phyloP scores from a whole-genome alignment of 805 yeast species.

The Candida insectalens region DNA sequence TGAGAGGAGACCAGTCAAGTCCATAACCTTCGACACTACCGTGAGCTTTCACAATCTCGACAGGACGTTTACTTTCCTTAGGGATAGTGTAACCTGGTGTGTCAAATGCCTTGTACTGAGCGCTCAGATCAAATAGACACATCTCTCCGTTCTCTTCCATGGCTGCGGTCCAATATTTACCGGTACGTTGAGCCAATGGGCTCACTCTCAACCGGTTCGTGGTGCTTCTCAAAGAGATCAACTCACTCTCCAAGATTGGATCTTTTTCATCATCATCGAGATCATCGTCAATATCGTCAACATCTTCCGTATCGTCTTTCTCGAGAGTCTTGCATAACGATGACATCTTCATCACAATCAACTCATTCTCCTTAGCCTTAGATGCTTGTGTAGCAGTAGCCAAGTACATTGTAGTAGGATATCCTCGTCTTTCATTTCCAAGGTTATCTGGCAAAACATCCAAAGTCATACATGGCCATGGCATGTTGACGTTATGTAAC shows the following conservation, averaged over 20 bases:
- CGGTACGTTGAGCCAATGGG: constrained; percentile 64
- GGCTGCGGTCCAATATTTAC: constrained; percentile 80
- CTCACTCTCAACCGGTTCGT: constrained; percentile 84
- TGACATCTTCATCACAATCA: constrained; percentile 74
- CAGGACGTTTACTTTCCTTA: constrained; percentile 67
- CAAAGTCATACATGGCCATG: constrained; percentile 95
- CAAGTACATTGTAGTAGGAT: constrained; percentile 78
- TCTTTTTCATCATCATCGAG: constrained; percentile 60
- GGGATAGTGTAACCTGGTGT: constrained; percentile 80
- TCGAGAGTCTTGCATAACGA: constrained; percentile 78
- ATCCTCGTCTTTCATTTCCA: constrained; percentile 82
- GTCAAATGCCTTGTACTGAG: constrained; percentile 77
- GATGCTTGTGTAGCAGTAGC: constrained; percentile 94
- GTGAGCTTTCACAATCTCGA: constrained; percentile 73
- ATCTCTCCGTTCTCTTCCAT: constrained; percentile 90
- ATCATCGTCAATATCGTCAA: constrained; percentile 62
- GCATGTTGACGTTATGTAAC: constrained; percentile 87
- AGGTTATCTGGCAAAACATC: constrained; percentile 80
- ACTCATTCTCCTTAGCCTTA: constrained; percentile 78
- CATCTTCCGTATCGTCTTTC: constrained; percentile 72
- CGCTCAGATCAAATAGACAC: constrained; percentile 67
- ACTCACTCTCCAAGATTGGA: constrained; percentile 81
- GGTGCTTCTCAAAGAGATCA: constrained; percentile 68
- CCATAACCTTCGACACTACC: constrained; percentile 98
- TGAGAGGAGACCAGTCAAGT: constrained; percentile 89